phyloP scores from a whole-genome alignment of 208 protist species.

The Trypanosoma platydactyli region DNA sequence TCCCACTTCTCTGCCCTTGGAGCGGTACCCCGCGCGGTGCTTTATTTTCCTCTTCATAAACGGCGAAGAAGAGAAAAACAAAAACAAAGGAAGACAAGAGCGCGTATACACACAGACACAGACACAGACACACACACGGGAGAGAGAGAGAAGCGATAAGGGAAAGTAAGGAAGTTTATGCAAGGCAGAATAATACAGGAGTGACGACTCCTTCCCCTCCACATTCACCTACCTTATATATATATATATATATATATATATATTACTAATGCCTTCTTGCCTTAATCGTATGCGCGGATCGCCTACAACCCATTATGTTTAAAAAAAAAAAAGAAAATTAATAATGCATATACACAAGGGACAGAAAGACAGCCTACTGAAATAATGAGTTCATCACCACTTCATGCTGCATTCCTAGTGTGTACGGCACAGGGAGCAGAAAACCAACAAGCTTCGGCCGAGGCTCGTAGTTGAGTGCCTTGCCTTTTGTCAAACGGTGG shows the following conservation, averaged over 20 bases:
- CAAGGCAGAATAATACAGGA: no score
- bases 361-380: slow-evolving; percentile 40
- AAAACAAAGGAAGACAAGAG: no score
- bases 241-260: background rate
- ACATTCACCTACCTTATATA: background rate
- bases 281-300: background rate
- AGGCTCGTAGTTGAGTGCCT: slow-evolving; percentile 75
- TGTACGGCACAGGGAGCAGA: slow-evolving; percentile 56
- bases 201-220: background rate
- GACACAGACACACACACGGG: no score
- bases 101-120: no score
- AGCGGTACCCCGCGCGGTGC: no score
- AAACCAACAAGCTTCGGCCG: slow-evolving; percentile 84
- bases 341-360: background rate
- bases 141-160: background rate
- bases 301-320: background rate
- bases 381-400: slow-evolving; percentile 77
- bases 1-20: background rate
- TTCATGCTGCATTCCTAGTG: slow-evolving; percentile 60
- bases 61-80: no score
- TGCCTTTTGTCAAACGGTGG: slow-evolving; percentile 81
- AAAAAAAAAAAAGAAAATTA: slow-evolving; percentile 7
- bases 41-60: slow-evolving; percentile 3
- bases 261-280: slow-evolving; percentile 5
- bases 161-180: no score